Conservation (phyloP, 2,329 filamentous ascomycete genomes). For the Lecanicillium sp. region DNA sequence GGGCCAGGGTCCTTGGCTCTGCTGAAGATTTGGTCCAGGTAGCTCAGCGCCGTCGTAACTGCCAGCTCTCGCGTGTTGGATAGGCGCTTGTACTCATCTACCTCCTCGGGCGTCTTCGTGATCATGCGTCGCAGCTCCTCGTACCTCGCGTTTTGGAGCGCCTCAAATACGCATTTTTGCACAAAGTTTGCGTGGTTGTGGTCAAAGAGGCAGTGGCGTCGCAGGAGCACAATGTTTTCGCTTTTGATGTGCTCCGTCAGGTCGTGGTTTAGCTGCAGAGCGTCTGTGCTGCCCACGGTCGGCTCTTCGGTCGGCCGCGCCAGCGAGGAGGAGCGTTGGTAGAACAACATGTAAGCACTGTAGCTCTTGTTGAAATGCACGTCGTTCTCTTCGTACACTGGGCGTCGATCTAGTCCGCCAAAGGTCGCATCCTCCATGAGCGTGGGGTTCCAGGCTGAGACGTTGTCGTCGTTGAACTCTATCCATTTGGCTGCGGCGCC, state of each 20-base stretch:
- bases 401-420: constrained; percentile 59
- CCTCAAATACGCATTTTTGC: constrained; percentile 45
- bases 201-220: constrained; percentile 75
- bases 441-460: constrained; percentile 66
- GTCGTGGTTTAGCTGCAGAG: constrained; percentile 35
- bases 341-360: constrained; percentile 98
- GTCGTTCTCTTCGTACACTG: constrained; percentile 39
- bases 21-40: constrained; percentile 70
- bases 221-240: constrained; percentile 68
- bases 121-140: neutral
- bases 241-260: constrained; percentile 55
- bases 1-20: constrained; percentile 63
- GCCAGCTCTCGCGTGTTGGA: constrained; percentile 38
- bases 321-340: constrained; percentile 70
- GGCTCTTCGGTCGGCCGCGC: neutral
- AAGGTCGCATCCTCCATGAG: constrained; percentile 73
- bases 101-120: too few species aligned
- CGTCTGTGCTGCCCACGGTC: neutral
- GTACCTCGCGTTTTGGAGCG: neutral
- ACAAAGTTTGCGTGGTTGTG: constrained; percentile 64
- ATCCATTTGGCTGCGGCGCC: constrained; percentile 58
- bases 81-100: neutral
- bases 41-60: constrained; percentile 52
- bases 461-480: constrained; percentile 90
- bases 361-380: constrained; percentile 60